Conservation (phyloP, 495 filamentous ascomycete genomes). For the Peziza echinospora region DNA sequence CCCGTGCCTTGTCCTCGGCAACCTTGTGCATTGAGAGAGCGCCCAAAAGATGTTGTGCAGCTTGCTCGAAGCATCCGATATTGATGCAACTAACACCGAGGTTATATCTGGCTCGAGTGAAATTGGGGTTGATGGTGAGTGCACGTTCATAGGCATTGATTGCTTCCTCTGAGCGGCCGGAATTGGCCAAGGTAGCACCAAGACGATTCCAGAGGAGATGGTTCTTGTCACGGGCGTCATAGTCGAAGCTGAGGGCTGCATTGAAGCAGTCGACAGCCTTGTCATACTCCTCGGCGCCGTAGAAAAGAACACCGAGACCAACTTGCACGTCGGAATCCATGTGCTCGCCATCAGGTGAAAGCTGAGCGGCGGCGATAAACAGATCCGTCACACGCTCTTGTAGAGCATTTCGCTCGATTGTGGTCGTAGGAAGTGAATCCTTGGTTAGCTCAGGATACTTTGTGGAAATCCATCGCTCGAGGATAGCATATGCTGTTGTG, state of each 20-base stretch:
- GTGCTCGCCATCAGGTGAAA: constrained; percentile 64
- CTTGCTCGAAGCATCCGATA: constrained; percentile 82
- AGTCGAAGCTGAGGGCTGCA: constrained; percentile 36
- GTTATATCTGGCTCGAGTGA: constrained; percentile 91
- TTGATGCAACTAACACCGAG: constrained; percentile 93
- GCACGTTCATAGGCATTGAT: constrained; percentile 92
- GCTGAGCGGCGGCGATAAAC: constrained; percentile 79
- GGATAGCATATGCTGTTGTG: constrained; percentile 80
- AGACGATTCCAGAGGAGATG: constrained; percentile 97
- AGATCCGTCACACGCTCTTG: constrained; percentile 75
- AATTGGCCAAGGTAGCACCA: constrained; percentile 89
- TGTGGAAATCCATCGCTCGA: constrained; percentile 85
- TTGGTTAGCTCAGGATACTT: constrained; percentile 72
- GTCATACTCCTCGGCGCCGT: constrained; percentile 89
- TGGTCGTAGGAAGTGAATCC: constrained; percentile 44
- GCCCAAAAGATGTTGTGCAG: constrained; percentile 81
- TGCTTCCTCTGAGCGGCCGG: constrained; percentile 76
- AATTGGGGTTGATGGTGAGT: constrained; percentile 71
- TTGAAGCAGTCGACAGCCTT: constrained; percentile 98
- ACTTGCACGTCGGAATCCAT: constrained; percentile 99
- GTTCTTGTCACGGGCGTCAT: constrained; percentile 5
- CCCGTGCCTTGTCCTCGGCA: constrained; percentile 66
- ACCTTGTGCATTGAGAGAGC: constrained; percentile 93
- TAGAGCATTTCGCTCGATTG: constrained; percentile 53
- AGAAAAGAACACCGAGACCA: constrained; percentile 90